These are phyloP conservation scores for Phialophora chinensis DNA, from an alignment of 2,329 filamentous ascomycete genomes.

Conservation along the genomic window DNA sequence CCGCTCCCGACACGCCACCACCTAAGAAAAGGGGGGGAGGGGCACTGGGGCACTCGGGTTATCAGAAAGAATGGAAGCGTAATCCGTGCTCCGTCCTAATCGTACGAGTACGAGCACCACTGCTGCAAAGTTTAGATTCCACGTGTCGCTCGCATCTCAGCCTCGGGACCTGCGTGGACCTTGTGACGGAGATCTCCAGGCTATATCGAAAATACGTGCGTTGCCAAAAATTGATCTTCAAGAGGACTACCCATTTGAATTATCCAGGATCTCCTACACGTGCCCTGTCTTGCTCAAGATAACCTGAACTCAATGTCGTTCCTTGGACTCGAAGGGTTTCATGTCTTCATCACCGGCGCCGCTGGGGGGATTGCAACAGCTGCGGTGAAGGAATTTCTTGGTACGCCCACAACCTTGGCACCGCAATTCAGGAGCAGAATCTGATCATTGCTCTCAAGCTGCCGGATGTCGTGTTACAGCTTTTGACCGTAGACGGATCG, in stretches of 20 bases:
- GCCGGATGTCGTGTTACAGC: slow-evolving; percentile 62
- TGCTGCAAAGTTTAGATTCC: background rate
- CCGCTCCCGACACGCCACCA: background rate
- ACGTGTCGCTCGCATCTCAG: background rate
- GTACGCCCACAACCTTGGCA: slow-evolving; percentile 44
- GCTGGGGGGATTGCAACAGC: slow-evolving; percentile 59
- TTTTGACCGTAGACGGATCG: slow-evolving; percentile 54
- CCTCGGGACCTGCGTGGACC: background rate
- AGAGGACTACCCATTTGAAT: background rate
- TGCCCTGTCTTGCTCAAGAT: background rate
- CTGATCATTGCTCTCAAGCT: slow-evolving; percentile 44
- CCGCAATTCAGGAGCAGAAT: background rate
- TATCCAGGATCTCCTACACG: background rate
- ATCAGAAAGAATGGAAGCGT: too few relatives aligned
- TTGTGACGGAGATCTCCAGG: background rate
- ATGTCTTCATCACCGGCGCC: slow-evolving; percentile 62
- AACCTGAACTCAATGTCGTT: slow-evolving; percentile 48
- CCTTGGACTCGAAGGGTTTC: slow-evolving; percentile 54
- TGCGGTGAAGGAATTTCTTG: slow-evolving; percentile 59
- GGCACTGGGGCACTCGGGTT: too few relatives aligned
- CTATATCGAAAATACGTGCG: background rate
- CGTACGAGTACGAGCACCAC: too few relatives aligned
- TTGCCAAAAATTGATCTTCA: background rate
- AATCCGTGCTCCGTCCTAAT: too few relatives aligned
- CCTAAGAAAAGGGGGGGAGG: background rate